phyloP scores from a whole-genome alignment of 192 early-diverging fungal genomes.

The Podila minutissima region DNA sequence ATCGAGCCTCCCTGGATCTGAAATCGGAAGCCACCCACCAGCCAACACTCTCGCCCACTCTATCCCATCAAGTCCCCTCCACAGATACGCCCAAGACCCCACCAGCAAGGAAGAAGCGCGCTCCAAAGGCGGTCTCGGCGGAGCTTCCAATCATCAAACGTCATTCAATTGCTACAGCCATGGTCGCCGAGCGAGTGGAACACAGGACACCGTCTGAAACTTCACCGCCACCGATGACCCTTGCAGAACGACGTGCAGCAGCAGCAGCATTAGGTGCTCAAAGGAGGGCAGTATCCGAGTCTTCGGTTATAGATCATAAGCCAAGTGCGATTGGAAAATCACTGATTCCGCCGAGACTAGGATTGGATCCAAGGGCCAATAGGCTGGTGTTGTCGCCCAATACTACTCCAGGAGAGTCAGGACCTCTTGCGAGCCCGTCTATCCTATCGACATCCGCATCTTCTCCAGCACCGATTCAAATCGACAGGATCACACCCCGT shows the following conservation, averaged over 20 bases:
- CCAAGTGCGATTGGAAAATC: background rate
- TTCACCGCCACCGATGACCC: background rate
- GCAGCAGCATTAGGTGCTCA: constrained; percentile 33
- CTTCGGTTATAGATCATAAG: constrained; percentile 9
- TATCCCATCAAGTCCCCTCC: no score
- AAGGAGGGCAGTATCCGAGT: constrained; percentile 39
- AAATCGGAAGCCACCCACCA: constrained; percentile 19
- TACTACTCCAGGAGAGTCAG: constrained; percentile 22
- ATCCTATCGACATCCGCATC: constrained; percentile 25
- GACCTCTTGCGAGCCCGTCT: constrained; percentile 28
- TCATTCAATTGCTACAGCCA: background rate
- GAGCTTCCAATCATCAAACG: constrained; percentile 23
- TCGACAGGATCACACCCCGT: constrained; percentile 35
- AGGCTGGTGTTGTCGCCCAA: constrained; percentile 25
- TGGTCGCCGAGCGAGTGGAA: background rate
- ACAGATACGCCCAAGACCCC: constrained; percentile 15
- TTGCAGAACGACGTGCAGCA: constrained; percentile 41
- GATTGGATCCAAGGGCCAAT: constrained; percentile 24
- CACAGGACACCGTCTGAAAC: background rate
- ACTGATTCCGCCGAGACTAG: constrained; percentile 32
- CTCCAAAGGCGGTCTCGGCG: constrained; percentile 25
- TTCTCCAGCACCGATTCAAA: constrained; percentile 44
- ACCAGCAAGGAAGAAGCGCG: constrained; percentile 21
- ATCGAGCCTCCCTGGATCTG: constrained; percentile 30
- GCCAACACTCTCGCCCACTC: no score